A percentile compares a stretch with the other conserved stretches of the same genome.
Evolutionary conservation across 148 eudicot genomes (phyloP).

Genomic region (Vaccinium macrocarpon): DNA sequence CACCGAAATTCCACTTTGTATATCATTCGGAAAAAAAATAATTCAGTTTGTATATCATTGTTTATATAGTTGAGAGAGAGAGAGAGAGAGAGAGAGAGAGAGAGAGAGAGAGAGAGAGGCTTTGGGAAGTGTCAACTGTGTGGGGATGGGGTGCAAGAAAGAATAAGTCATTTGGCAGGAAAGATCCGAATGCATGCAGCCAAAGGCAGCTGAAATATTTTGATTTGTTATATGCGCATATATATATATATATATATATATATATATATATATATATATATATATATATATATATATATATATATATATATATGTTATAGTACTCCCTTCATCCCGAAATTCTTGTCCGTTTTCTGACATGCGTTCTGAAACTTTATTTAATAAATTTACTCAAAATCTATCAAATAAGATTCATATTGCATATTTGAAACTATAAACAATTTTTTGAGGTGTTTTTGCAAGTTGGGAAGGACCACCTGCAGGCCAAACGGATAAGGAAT

Average conservation of each 20-base stretch:
- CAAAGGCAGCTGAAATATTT: conserved; percentile 38
- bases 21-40: too few relatives aligned
- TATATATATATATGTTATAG: background rate
- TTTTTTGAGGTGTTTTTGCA: background rate
- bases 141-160: conserved; percentile 29
- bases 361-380: too few relatives aligned
- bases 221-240: background rate
- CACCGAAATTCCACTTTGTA: background rate
- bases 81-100: conserved; percentile 1
- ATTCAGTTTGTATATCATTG: background rate
- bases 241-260: background rate
- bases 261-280: background rate
- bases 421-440: too few relatives aligned
- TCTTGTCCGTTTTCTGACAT: too few relatives aligned
- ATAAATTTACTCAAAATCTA: too few relatives aligned
- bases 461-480: background rate
- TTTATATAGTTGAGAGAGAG: background rate
- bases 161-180: conserved; percentile 30
- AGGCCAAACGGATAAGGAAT: background rate
- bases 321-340: too few relatives aligned
- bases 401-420: too few relatives aligned
- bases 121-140: conserved; percentile 27
- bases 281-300: background rate
- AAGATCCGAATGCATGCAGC: conserved; percentile 41
- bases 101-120: background rate